Base-by-base conservation (phyloP, 148 eudicot species). In the Cornus controversa region DNA sequence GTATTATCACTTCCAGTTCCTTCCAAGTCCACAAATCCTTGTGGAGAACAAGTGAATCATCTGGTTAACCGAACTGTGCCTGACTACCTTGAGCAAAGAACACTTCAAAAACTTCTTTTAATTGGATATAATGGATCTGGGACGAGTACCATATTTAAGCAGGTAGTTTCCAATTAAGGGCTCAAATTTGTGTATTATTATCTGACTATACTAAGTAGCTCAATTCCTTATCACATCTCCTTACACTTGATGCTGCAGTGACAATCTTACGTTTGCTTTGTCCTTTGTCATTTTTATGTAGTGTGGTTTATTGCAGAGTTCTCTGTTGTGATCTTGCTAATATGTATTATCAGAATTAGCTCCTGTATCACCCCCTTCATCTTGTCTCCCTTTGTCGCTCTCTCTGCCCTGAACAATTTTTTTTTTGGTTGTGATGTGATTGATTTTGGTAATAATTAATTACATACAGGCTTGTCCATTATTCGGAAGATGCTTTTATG, bases 131-230 rank as follows among this genome's bases (percentile, higher is more conserved):
- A 70, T 88, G 97, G 94, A 75, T 91, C 98, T 72, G 99, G 99
- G 69, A 91, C 99, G 67, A 93, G 97, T 83, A 96, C 99, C 65
- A 81, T 96, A 77, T 96, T 90, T 85, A 96, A 96, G 81, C 99
- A 96, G 98, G 99, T 96, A 82, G 63, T 71, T 77, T 47, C 36
- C 37, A 20, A 66, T 20, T 66, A 3, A 60, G 8, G 64, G 24
- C 64, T n/a, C 24, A 18, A 60, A 10, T 73, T 36, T 29, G 42
- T 25, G 23, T 64, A 65, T 7, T 18, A 42, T 25, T 23, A 14
- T 50, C 18, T 50, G 1, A 50, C 18, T 50, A 50, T 50, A 15
- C 50, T 14, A 50, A 50, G 20, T 50, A 16, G 57, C 18, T 50
- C 57, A 13, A 11, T 50, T 67, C 65, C 10, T 50, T 27, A 29